Evolutionary conservation across 495 filamentous ascomycete genomes (phyloP), one percentile per base, ranked within the genome.

Genomic region (Filosporella fistucella): DNA sequence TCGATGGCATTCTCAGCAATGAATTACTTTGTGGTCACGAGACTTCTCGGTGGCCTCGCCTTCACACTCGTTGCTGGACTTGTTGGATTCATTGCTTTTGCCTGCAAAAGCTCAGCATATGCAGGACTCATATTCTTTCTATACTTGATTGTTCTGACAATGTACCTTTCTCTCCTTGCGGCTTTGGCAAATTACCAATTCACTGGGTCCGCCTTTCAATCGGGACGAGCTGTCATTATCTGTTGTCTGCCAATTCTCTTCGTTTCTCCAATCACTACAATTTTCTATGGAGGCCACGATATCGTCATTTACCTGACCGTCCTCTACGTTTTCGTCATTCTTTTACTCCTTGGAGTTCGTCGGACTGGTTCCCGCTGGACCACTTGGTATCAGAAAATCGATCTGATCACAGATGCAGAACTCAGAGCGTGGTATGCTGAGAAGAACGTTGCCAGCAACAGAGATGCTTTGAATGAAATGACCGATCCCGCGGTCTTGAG

Each of bases 211-310:
- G 28, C 28, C 8, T 30, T 30, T n/a, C 28, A 30, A 30, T 74
- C 74, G 40, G 28, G 28, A 30, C 28, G 28, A 30, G 28, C 28
- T 30, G 28, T 30, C 8, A 30, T 30, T n/a, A 30, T 30, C 8
- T 30, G 8, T n/a, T 30, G 28, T n/a, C 8, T 30, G n/a, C 28
- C 28, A 8, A n/a, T 30, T 8, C n/a, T 30, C 8, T 30, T 30
- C 28, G 8, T 30, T 8, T 30, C 28, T 8, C 28, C 28, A 30
- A 8, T 30, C 8, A 30, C n/a, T 8, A 30, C 28, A 30, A 30
- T 30, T 8, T 30, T 30, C n/a, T 8, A 8, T 30, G 8, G 8
- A 30, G n/a, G n/a, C n/a, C 28, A 30, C n/a, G 28, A 30, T 30
- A 30, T 30, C n/a, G n/a, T n/a, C 28, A 30, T 30, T 8, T 30